phyloP scores from a whole-genome alignment of 768 basidiomycete genomes.

The Russula sp. region DNA sequence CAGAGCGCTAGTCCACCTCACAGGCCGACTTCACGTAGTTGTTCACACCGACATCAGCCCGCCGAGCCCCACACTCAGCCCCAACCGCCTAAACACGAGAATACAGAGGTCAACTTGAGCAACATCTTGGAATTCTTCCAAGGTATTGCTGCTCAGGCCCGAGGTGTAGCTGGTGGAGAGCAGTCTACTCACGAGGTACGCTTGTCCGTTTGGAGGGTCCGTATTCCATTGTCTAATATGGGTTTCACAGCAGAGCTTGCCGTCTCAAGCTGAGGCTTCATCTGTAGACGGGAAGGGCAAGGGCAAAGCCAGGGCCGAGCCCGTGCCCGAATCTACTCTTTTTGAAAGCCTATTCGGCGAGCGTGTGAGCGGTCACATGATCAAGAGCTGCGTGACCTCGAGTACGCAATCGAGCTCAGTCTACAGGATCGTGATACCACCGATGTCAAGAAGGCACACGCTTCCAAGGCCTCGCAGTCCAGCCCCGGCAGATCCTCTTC shows the following conservation, averaged over 20 bases:
- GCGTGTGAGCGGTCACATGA: not conserved
- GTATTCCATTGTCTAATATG: not conserved
- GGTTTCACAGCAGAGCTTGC: not conserved
- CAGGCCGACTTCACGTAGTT: not conserved
- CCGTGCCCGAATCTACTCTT: not conserved
- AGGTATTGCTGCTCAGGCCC: not conserved
- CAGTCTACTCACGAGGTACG: constrained; percentile 8
- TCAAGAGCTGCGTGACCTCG: constrained; percentile 14
- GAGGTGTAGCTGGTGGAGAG: not conserved
- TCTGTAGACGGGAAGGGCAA: constrained; percentile 5
- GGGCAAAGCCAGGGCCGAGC: constrained; percentile 9
- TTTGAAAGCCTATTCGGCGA: constrained; percentile 16
- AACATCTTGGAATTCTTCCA: constrained; percentile 12
- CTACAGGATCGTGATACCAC: constrained; percentile 15
- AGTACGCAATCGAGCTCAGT: constrained; percentile 19
- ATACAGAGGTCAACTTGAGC: not conserved
- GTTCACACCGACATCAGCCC: not conserved
- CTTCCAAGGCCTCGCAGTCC: constrained; percentile 2
- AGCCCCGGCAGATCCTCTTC: constrained; percentile 16
- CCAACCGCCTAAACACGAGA: not conserved
- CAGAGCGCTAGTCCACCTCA: not conserved
- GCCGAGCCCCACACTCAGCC: not conserved
- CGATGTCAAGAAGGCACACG: constrained; percentile 9
- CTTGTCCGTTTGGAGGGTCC: not conserved
- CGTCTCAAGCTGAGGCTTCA: not conserved